Base-by-base conservation (phyloP, 1,139 yeast genomes). In the Pichia sp. region DNA sequence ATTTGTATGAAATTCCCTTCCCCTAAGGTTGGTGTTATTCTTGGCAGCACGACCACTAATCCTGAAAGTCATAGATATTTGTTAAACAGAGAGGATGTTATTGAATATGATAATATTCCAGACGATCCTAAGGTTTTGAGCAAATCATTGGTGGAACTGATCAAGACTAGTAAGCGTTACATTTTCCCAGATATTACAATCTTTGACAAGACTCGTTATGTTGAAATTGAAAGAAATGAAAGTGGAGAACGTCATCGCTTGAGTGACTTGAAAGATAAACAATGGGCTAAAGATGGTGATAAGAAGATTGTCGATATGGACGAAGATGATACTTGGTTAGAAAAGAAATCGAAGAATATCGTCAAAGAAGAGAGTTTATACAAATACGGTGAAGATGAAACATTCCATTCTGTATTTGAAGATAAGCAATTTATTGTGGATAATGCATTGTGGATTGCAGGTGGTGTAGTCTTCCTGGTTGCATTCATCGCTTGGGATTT, bases 1-100 rank as follows among this genome's bases (percentile, higher is more conserved):
- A 71, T 84, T 14, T 58, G 83, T 27, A 73, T 86, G 31, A 81
- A 79, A 53, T 61, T 83, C n/a, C 93, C 94, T 0, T 74, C 88
- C 0, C 91, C 93, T 0, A 75, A 76, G 51, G 73, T 73, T 48
- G 69, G 85, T 4, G 66, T 85, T 3, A 63, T 85, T 6, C 63
- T 79, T 42, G 79, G 87, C 0, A 65, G 75, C 11, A 53, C 53
- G 19, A 61, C 63, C 19, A 9, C 53, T 2, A 34, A 32, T 6
- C 52, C 44, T 10, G 57, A 47, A 24, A 48, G 59, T 58, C 18
- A 55, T 53, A 37, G 40, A 2, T 39, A 45, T 14, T 42, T 48
- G 1, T 32, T 38, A 2, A 46, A 44, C 17, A 40, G 46, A 3
- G 52, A 47, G 20, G 43, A 50, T 36, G 21, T 65, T 51, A 34